Base-by-base conservation (phyloP, 75 land plant genomes). In the Azolla pinnata region DNA sequence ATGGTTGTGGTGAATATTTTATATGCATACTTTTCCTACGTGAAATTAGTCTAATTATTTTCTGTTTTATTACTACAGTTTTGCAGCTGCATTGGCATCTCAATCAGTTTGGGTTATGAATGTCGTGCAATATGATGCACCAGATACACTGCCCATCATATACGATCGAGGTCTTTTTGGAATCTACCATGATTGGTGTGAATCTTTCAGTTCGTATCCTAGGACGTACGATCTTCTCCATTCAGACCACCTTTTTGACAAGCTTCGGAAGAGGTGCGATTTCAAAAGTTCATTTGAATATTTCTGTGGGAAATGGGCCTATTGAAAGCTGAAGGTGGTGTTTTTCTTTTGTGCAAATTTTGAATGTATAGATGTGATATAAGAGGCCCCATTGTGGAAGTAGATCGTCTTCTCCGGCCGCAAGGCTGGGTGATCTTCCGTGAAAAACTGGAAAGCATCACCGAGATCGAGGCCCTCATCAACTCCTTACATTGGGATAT, bases 141-240 rank as follows among this genome's bases (percentile, higher is more conserved):
- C 77, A 38, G 76, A 75, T 34, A 75, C 76, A 9, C 75, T 75
- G 30, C 77, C 77, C 32, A 54, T 71, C 9, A 75, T 71, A 9
- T 75, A 62, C 45, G 77, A 75, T 8, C 67, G 77, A 18, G 77
- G 77, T 20, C 48, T 70, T 10, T 64, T 75, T 60, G 77, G 77
- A 10, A 63, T 75, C 16, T 65, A 75, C 51, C 77, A 75, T 60
- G 77, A 75, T 47, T 75, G 77, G 77, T 75, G 77, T 34, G 76
- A 75, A 23, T 75, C 77, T 9, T 75, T 75, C 59, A 75, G 64
- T 51, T 74, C 77, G 26, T 75, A 75, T 33, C 77, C 77, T 9
- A 60, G 77, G 49, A 59, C 76, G 19, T 75, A 75, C 20, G 77
- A 75, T 47, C 75, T 75, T 56, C 38, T 75, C 10, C 77, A 75